Evolutionary conservation across 257 asterid genomes (phyloP).

Genomic region (Osmanthus fragrans): DNA sequence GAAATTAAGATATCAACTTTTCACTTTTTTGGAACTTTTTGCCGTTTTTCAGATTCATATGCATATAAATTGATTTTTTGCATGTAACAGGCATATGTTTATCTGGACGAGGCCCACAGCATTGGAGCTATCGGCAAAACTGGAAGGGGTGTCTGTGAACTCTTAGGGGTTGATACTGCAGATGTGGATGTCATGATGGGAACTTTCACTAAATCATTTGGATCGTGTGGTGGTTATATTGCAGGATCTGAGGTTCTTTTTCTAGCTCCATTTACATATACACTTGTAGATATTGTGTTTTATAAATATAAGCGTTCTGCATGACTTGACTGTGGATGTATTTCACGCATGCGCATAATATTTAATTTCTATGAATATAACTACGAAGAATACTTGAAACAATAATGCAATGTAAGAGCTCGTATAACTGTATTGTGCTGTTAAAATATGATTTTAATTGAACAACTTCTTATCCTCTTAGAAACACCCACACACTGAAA

Average conservation of each 20-base stretch:
- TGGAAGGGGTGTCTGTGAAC: conserved; percentile 99
- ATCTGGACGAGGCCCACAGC: conserved; percentile 99
- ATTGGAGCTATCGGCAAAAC: conserved; percentile 98
- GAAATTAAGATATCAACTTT: conserved; percentile 9
- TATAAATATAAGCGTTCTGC: background rate
- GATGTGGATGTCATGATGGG: conserved; percentile 99
- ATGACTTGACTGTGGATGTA: background rate
- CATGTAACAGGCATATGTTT: conserved; percentile 66
- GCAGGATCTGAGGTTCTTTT: conserved; percentile 87
- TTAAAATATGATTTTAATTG: background rate
- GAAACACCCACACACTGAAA: background rate
- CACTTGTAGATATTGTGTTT: background rate
- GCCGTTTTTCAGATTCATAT: conserved; percentile 7
- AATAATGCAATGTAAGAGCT: background rate
- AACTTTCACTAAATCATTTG: conserved; percentile 97
- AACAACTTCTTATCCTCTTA: background rate
- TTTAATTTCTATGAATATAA: background rate
- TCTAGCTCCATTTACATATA: conserved; percentile 19
- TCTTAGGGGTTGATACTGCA: conserved; percentile 91
- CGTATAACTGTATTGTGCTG: background rate
- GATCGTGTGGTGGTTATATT: conserved; percentile 98
- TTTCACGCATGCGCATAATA: background rate
- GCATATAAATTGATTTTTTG: conserved; percentile 10
- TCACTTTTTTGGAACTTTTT: conserved; percentile 7
- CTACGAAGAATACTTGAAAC: background rate